phyloP scores from a whole-genome alignment of 805 yeast genomes.

The Sungouiozyma ichnusensis region DNA sequence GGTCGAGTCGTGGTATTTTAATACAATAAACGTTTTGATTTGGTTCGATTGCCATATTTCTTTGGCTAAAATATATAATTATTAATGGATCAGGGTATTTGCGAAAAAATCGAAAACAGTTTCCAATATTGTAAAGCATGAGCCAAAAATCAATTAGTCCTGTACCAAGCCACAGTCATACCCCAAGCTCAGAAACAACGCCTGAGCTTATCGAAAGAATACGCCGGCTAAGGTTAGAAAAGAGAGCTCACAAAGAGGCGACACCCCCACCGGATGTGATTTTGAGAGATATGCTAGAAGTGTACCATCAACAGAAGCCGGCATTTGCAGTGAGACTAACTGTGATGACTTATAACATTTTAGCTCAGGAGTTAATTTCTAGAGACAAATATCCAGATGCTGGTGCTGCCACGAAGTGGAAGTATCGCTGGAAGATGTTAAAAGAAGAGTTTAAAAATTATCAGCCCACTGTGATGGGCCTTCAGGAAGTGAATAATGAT shows the following conservation, averaged over 20 bases:
- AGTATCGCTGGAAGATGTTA: conserved; percentile 51
- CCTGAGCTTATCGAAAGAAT: conserved; percentile 5
- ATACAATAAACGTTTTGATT: not conserved
- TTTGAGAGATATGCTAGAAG: not conserved
- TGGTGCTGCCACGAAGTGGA: conserved; percentile 71
- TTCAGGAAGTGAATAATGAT: conserved; percentile 74
- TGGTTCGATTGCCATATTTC: too few species aligned
- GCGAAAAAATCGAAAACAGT: not conserved
- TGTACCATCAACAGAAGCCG: conserved; percentile 14
- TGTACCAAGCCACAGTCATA: conserved; percentile 3
- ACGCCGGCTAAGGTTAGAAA: not conserved
- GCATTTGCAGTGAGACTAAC: conserved; percentile 46
- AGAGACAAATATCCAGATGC: conserved; percentile 70
- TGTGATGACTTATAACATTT: conserved; percentile 68
- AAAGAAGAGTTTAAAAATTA: conserved; percentile 55
- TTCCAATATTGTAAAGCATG: too few species aligned
- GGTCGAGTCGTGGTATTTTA: too few species aligned
- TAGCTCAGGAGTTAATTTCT: conserved; percentile 78
- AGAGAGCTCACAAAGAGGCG: conserved; percentile 12
- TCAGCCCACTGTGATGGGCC: conserved; percentile 59
- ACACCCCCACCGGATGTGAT: not conserved
- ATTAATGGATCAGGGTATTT: not conserved
- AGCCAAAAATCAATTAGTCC: not conserved
- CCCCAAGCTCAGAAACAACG: conserved; percentile 4
- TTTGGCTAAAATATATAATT: too few species aligned